Conservation (phyloP, 257 asterid genomes). For the Nicotiana paniculata region DNA sequence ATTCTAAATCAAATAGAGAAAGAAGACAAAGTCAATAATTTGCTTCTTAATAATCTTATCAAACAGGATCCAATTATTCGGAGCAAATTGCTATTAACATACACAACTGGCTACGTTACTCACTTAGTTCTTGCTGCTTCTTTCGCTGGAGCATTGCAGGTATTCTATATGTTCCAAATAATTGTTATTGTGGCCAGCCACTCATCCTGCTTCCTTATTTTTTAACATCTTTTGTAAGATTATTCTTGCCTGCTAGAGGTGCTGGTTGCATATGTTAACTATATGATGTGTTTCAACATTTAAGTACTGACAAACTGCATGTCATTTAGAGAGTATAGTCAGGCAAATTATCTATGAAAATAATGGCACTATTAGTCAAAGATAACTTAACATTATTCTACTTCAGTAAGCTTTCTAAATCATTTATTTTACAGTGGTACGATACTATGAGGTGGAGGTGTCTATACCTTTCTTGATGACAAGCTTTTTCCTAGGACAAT, state of each 20-base stretch:
- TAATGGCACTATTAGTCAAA: too few species aligned
- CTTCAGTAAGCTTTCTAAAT: too few species aligned
- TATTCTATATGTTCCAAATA: neutral
- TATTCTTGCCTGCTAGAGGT: neutral
- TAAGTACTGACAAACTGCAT: neutral
- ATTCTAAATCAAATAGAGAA: too few species aligned
- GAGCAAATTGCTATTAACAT: slow-evolving; percentile 77
- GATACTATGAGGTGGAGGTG: too few species aligned
- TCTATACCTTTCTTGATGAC: too few species aligned
- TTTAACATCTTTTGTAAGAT: neutral
- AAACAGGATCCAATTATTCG: slow-evolving; percentile 73
- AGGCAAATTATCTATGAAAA: too few species aligned
- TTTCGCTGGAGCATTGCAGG: too few species aligned
- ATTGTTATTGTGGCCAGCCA: too few species aligned
- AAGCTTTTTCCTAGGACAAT: too few species aligned
- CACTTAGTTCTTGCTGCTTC: too few species aligned
- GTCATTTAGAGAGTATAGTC: slow-evolving; percentile 56
- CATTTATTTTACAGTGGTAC: too few species aligned
- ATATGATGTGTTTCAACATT: neutral
- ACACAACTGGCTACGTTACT: slow-evolving; percentile 52
- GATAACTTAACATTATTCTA: too few species aligned
- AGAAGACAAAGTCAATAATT: neutral
- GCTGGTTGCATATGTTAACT: neutral
- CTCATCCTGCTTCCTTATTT: neutral
- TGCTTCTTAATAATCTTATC: neutral